Evolutionary conservation across 139 green algal genomes (phyloP), one percentile per base, ranked within the genome.

Genomic region (Micractinium sp.): DNA sequence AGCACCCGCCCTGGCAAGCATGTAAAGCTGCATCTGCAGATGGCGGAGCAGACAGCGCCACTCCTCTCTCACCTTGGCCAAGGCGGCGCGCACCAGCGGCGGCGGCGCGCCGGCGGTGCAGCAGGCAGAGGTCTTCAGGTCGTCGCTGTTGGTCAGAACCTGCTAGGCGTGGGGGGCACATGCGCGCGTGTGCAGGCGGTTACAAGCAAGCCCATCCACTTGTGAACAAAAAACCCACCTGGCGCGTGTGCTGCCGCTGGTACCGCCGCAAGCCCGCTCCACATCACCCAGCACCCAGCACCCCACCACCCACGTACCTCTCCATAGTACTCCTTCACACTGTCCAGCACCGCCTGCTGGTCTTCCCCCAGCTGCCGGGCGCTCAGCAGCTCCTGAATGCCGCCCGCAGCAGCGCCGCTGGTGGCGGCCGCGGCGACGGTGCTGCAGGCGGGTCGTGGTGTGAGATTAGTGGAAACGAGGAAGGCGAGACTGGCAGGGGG

Each of bases 121-220:
- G 94, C 97, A 99, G 4, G 97, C 97, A 19, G 87, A 95, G 3
- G 97, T 99, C 33, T 96, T 97, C 38, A 99, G 92, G 88, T 99
- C 96, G 13, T 93, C 92, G 53, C 36, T 95, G 47, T 67, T 95
- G 22, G 89, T 83, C 23, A 98, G 90, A 9, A 94, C 93, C 91
- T 94, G 87, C 2, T 27, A 22, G 29, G 35, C 18, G 60, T 3
- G n/a, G 35, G 27, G 9, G n/a, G n/a, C n/a, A n/a, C n/a, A n/a
- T n/a, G n/a, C 36, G 15, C 22, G 77, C 38, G 35, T n/a, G 36
- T 86, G 29, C n/a, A 60, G 22, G 56, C 31, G 35, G 60, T 56
- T 78, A 29, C 7, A 15, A 36, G 41, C 81, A 36, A 13, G 7
- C 14, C 23, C 38, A 41, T 20, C n/a, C 71, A n/a, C n/a, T n/a